Evolutionary conservation across 805 yeast species (phyloP).

Genomic region (Saturnispora gosingensis): DNA sequence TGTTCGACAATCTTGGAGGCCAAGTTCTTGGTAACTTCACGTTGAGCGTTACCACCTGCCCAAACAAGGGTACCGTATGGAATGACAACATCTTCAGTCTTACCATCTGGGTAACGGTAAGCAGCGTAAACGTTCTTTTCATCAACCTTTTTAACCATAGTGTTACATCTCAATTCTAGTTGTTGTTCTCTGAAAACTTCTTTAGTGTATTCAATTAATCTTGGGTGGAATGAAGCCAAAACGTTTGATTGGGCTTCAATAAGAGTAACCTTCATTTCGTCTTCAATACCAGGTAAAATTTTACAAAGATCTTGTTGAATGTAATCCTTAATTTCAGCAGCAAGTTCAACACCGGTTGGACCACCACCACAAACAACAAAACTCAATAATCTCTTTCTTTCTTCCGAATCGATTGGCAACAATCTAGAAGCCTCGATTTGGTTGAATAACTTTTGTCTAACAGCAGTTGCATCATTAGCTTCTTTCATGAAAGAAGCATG

Average conservation of each 20-base stretch:
- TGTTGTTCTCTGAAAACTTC: constrained; percentile 58
- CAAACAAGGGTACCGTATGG: constrained; percentile 92
- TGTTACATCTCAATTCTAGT: constrained; percentile 69
- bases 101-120: constrained; percentile 58
- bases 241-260: constrained; percentile 91
- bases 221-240: constrained; percentile 61
- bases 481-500: constrained; percentile 85
- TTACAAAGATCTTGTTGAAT: constrained; percentile 81
- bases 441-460: constrained; percentile 76
- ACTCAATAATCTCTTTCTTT: constrained; percentile 74
- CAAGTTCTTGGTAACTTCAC: constrained; percentile 61
- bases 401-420: constrained; percentile 60
- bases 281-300: constrained; percentile 81
- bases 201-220: constrained; percentile 69
- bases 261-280: constrained; percentile 73
- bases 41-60: constrained; percentile 96
- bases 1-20: constrained; percentile 64
- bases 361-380: constrained; percentile 97
- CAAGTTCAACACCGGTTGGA: constrained; percentile 97
- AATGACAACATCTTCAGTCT: constrained; percentile 44
- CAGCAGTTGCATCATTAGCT: constrained; percentile 76
- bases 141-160: constrained; percentile 83
- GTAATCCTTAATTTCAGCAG: constrained; percentile 93
- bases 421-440: constrained; percentile 82
- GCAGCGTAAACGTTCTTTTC: constrained; percentile 60